Conservation (phyloP, 2,329 filamentous ascomycete genomes). For the Cladorrhinum sp. region DNA sequence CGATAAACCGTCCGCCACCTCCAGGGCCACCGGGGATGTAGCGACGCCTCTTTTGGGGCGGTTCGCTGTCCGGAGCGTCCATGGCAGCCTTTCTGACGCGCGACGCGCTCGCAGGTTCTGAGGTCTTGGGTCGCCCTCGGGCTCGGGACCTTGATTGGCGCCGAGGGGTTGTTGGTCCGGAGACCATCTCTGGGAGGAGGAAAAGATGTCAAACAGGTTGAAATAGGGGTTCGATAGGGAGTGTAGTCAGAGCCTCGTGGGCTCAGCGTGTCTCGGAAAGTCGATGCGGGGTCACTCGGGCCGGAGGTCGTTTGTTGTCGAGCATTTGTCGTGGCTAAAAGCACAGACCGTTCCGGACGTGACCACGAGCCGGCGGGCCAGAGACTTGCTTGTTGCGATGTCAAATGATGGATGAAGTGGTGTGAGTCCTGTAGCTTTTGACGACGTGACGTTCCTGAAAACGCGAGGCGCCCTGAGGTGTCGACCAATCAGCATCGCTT, state of each 20-base stretch:
- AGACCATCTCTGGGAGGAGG: constrained; percentile 29
- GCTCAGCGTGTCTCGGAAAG: constrained; percentile 19
- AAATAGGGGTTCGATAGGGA: constrained; percentile 2
- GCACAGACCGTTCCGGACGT: constrained; percentile 10
- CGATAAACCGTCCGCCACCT: constrained; percentile 79
- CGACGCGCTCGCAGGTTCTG: constrained; percentile 33
- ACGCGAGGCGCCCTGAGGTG: constrained; percentile 25
- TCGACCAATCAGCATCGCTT: constrained; percentile 20
- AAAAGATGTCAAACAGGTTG: neutral
- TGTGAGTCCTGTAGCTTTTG: constrained; percentile 14
- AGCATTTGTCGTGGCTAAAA: constrained; percentile 15
- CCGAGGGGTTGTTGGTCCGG: constrained; percentile 39
- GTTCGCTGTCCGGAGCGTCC: constrained; percentile 48
- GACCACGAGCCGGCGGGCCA: constrained; percentile 16
- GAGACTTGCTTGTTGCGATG: constrained; percentile 18
- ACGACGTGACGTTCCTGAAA: constrained; percentile 30
- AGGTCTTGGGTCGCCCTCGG: constrained; percentile 43
- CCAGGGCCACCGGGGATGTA: constrained; percentile 87
- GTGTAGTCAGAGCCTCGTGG: constrained; percentile 5
- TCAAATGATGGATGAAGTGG: constrained; percentile 17
- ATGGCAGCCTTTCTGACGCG: constrained; percentile 28
- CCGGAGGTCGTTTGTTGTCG: constrained; percentile 12
- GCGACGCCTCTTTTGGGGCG: constrained; percentile 66
- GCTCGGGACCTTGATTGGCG: constrained; percentile 43
- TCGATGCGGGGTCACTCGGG: constrained; percentile 23